Evolutionary conservation across 140 eudicot species (phyloP).

Genomic region (Bidens hawaiensis): DNA sequence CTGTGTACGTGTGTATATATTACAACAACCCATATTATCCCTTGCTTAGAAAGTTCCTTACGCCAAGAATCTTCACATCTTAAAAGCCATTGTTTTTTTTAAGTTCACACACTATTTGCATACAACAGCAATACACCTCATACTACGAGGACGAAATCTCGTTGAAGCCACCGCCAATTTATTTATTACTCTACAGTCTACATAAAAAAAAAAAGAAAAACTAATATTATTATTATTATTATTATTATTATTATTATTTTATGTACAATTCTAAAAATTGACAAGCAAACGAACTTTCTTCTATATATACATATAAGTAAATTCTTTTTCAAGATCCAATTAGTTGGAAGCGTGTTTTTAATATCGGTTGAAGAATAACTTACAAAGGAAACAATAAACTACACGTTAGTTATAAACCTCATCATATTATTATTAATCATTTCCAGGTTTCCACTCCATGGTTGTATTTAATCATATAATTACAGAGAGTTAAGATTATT

Average conservation of each 20-base stretch:
- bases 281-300: no score
- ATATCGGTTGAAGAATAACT: constrained; percentile 10
- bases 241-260: background rate
- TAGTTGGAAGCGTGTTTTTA: background rate
- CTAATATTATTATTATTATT: no score
- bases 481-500: background rate
- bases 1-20: no score
- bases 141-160: constrained; percentile 20
- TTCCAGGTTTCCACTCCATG: constrained; percentile 16
- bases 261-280: no score
- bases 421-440: constrained; percentile 12
- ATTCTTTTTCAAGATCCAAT: background rate
- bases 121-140: constrained; percentile 35
- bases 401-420: constrained; percentile 3
- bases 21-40: constrained; percentile 17
- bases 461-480: background rate
- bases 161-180: constrained; percentile 26
- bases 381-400: constrained; percentile 15
- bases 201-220: no score
- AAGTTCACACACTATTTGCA: constrained; percentile 34
- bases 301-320: no score
- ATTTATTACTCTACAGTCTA: constrained; percentile 17
- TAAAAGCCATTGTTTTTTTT: background rate
- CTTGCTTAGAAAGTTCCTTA: constrained; percentile 29
- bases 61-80: constrained; percentile 35